Base-by-base conservation (phyloP, 306 rosid genomes). In the Acmispon strigosus region DNA sequence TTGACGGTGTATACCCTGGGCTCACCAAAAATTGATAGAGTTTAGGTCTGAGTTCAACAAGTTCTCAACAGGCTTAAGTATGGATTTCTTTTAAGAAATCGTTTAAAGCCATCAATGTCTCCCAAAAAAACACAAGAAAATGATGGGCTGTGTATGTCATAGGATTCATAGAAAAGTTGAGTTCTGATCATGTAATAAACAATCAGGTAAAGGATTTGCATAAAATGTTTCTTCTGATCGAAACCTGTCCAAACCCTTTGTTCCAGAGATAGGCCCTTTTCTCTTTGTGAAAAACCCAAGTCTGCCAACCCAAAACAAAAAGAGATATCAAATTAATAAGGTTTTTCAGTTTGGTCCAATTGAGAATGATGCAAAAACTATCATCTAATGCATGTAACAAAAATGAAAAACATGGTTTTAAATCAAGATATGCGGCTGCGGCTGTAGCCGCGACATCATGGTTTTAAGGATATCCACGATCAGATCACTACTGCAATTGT, bases 211-310 rank as follows among this genome's bases (percentile, higher is more conserved):
- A 72, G 99, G 96, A 71, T 94, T 91, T 37, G 90, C 86, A 60
- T 91, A 94, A 76, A 89, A 94, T 14, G 97, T 76, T 83, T 94
- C 97, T 83, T 94, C 99, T 15, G 94, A 91, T 3, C 98, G 97
- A 78, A 94, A 91, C 63, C 98, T 90, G 27, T 90, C 92, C 61
- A 73, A 74, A 15, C 97, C 99, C 82, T 66, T 94, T 32, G 97
- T 91, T 76, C 99, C 99, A 8, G 96, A 63, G 75, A 86, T 76
- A 9, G 97, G 97, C 16, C 99, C 99, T 79, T 82, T 90, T 81
- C 99, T 94, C 84, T 89, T 94, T 81, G 91, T 82, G 1, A 90
- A 81, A 1, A 90, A 83, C 32, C 97, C 99, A 75, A 81, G 87
- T 85, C 99, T 94, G 81, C 24, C 27, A 81, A 70, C 73, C 66